A percentile compares a stretch with the other conserved stretches of the same genome.
These are phyloP conservation scores for Coccomyxa subellipsoidea DNA, from an alignment of 163 green algal genomes.

Conservation along the genomic window DNA sequence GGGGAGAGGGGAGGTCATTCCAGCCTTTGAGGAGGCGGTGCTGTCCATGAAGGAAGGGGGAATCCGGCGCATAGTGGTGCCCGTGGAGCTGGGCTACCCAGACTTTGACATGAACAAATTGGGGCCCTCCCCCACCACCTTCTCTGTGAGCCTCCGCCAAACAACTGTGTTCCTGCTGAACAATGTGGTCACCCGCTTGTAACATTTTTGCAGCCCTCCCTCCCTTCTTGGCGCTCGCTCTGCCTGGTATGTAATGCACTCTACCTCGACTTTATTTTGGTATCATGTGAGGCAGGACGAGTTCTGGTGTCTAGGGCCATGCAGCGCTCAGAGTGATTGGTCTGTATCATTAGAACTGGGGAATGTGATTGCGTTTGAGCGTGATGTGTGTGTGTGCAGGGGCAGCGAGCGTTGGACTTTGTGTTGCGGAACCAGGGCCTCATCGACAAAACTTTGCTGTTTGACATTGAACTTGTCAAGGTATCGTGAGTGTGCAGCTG, in stretches of 20 bases:
- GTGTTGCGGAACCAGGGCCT: conserved; percentile 89
- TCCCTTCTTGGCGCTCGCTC: not conserved
- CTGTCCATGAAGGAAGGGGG: conserved; percentile 76
- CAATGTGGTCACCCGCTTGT: too few relatives aligned
- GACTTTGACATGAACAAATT: conserved; percentile 64
- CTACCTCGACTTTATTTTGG: too few relatives aligned
- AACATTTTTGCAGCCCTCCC: too few relatives aligned
- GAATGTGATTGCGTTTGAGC: too few relatives aligned
- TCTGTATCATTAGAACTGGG: too few relatives aligned
- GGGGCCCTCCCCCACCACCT: conserved; percentile 75
- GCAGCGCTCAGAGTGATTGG: too few relatives aligned
- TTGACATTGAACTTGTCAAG: conserved; percentile 88
- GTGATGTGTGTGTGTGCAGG: too few relatives aligned
- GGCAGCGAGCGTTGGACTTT: conserved; percentile 83
- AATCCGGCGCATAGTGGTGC: conserved; percentile 83
- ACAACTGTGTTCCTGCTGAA: too few relatives aligned
- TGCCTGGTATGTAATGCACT: too few relatives aligned
- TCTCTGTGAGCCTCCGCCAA: conserved; percentile 66
- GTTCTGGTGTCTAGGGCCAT: too few relatives aligned
- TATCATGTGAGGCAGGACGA: too few relatives aligned
- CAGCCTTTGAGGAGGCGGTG: conserved; percentile 90
- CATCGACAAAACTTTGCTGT: conserved; percentile 97
- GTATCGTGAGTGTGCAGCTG: conserved; percentile 6
- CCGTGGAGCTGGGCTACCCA: conserved; percentile 85
- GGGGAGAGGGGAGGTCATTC: conserved; percentile 71